A percentile compares a stretch with the other conserved stretches of the same genome.
phyloP scores from a whole-genome alignment of 148 eudicot species.

The Suaeda aralocaspica region DNA sequence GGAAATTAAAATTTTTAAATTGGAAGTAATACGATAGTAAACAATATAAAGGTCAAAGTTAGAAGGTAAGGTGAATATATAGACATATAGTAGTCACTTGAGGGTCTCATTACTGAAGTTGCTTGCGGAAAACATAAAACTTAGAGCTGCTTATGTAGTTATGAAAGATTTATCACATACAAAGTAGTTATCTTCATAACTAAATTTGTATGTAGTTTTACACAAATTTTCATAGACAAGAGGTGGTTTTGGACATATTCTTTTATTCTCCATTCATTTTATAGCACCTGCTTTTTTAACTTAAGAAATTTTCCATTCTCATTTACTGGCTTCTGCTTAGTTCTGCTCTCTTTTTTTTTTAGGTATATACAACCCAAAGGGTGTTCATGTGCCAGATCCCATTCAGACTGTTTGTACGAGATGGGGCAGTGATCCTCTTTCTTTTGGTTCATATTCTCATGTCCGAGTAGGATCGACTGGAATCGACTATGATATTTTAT shows the following conservation, averaged over 20 bases:
- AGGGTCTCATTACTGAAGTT: no score
- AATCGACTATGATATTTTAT: conserved; percentile 70
- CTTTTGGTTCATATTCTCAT: conserved; percentile 89
- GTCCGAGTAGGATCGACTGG: conserved; percentile 73
- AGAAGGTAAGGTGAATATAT: no score
- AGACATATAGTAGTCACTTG: no score
- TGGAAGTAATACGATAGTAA: no score
- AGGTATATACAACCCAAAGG: conserved; percentile 84
- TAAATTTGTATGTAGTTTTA: no score
- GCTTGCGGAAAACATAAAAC: no score
- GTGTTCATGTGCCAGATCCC: conserved; percentile 76
- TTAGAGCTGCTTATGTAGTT: no score
- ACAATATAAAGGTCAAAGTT: no score
- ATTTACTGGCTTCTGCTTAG: conserved; percentile 9
- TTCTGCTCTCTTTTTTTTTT: not conserved
- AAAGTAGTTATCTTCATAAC: no score
- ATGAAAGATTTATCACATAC: no score
- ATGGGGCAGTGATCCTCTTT: conserved; percentile 84
- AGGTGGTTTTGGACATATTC: not conserved
- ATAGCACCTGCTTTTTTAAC: not conserved
- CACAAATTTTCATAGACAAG: no score
- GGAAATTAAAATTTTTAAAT: no score
- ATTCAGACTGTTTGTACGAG: conserved; percentile 75
- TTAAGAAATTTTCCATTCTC: not conserved
- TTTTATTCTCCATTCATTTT: not conserved